Percentiles rank a stretch among this genome's conserved stretches.
Conservation (phyloP, 139 green algal species). For the Penium margaritaceum region DNA sequence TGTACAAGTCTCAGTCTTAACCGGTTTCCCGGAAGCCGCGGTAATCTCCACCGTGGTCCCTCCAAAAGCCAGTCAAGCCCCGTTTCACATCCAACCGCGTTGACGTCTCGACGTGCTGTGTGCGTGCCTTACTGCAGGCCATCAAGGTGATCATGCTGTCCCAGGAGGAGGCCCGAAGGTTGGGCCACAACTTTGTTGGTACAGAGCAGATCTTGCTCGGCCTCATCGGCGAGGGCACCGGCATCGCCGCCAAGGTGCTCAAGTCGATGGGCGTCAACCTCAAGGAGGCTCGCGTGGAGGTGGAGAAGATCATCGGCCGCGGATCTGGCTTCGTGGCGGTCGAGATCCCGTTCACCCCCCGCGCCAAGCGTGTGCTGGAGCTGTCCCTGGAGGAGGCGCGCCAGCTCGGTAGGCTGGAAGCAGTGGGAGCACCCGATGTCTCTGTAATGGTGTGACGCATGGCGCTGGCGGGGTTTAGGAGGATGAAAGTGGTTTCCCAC, state of each 20-base stretch:
- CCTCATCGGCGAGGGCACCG: slow-evolving; percentile 94
- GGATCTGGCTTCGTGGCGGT: slow-evolving; percentile 96
- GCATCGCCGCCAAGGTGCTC: slow-evolving; percentile 98
- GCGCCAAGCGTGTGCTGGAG: slow-evolving; percentile 97
- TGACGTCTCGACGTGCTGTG: background rate
- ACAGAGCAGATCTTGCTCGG: slow-evolving; percentile 96
- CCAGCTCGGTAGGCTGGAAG: slow-evolving; percentile 76
- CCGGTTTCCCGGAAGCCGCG: background rate
- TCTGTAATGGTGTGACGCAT: too few species aligned
- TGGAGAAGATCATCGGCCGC: slow-evolving; percentile 99
- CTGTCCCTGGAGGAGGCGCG: slow-evolving; percentile 94
- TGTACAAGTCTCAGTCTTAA: background rate
- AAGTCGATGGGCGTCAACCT: slow-evolving; percentile 98
- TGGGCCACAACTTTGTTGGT: slow-evolving; percentile 98
- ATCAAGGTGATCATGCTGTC: slow-evolving; percentile 79
- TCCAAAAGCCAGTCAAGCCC: too few species aligned
- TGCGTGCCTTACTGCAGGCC: background rate
- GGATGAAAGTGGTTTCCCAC: background rate
- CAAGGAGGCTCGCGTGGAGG: slow-evolving; percentile 94
- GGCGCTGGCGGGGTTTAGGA: background rate
- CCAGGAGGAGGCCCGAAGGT: slow-evolving; percentile 87
- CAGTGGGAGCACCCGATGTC: too few species aligned
- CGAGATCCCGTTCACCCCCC: slow-evolving; percentile 98
- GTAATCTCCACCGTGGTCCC: too few species aligned
- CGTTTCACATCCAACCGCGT: too few species aligned